These are phyloP conservation scores for Sarocladium brachiariae DNA, from an alignment of 2,329 filamentous ascomycete species.

Conservation along the genomic window DNA sequence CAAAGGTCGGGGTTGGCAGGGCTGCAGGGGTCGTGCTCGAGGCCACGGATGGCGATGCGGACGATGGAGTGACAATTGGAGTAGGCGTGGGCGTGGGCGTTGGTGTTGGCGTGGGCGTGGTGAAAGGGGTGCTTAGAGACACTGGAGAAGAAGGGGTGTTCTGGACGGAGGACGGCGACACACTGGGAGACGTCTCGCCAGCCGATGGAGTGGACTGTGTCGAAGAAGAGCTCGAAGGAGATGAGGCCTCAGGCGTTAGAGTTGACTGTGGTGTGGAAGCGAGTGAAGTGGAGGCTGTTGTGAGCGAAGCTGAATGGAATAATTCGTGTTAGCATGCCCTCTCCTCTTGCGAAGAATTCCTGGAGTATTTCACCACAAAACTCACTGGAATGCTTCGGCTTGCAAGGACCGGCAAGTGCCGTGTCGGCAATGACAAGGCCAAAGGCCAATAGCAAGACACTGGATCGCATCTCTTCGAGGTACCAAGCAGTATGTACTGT, in stretches of 20 bases:
- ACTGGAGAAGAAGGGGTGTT: not conserved
- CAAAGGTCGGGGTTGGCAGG: not conserved
- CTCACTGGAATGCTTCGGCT: not conserved
- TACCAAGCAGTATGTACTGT: too few species aligned
- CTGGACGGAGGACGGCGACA: not conserved
- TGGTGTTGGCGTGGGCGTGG: not conserved
- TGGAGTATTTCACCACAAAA: not conserved
- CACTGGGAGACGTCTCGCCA: not conserved
- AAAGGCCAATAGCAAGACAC: not conserved
- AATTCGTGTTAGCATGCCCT: not conserved
- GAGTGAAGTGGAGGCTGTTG: not conserved
- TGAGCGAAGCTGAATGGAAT: not conserved
- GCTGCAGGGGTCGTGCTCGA: not conserved
- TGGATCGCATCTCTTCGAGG: not conserved
- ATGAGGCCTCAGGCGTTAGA: not conserved
- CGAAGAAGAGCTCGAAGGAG: not conserved
- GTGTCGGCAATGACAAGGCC: not conserved
- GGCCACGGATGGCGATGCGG: not conserved
- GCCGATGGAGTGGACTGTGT: not conserved
- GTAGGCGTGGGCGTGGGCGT: not conserved
- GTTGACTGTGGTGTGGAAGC: not conserved
- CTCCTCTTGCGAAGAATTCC: too few species aligned
- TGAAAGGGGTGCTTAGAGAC: not conserved
- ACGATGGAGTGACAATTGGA: not conserved
- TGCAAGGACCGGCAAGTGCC: not conserved